phyloP scores from a whole-genome alignment of 768 basidiomycete genomes.

The Chalciporus pseudorubinellus region DNA sequence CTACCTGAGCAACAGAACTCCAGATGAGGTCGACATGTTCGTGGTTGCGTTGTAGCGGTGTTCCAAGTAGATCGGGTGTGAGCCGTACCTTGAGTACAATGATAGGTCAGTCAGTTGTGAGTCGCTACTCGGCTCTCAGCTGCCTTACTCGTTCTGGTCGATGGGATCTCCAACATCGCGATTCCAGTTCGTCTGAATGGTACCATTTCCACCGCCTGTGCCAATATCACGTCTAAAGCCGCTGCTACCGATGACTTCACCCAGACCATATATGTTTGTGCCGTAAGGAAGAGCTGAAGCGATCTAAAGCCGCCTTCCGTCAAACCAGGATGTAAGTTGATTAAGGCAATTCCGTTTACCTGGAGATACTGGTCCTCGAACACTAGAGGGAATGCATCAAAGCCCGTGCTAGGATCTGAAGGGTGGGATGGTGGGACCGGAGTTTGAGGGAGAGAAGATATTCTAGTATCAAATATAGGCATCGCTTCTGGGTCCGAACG shows the following conservation, averaged over 20 bases:
- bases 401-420: slow-evolving; percentile 49
- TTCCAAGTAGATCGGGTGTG: slow-evolving; percentile 70
- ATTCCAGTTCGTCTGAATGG: slow-evolving; percentile 68
- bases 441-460: slow-evolving; percentile 56
- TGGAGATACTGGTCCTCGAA: slow-evolving; percentile 83
- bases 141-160: slow-evolving; percentile 61
- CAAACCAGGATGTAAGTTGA: neutral
- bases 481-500: slow-evolving; percentile 50
- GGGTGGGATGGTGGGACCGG: slow-evolving; percentile 56
- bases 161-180: slow-evolving; percentile 60
- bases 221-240: slow-evolving; percentile 65
- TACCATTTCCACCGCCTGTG: slow-evolving; percentile 46
- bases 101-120: neutral
- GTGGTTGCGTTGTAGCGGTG: slow-evolving; percentile 60
- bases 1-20: slow-evolving; percentile 72
- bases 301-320: slow-evolving; percentile 37
- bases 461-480: slow-evolving; percentile 72
- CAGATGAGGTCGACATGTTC: slow-evolving; percentile 59
- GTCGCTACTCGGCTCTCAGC: neutral
- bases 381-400: slow-evolving; percentile 66
- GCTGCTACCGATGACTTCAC: slow-evolving; percentile 68
- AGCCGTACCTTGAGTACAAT: slow-evolving; percentile 52
- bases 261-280: slow-evolving; percentile 77
- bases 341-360: slow-evolving; percentile 29
- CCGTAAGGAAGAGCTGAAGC: slow-evolving; percentile 62